Evolutionary conservation across 805 yeast genomes (phyloP).

Genomic region (Candida maesae): DNA sequence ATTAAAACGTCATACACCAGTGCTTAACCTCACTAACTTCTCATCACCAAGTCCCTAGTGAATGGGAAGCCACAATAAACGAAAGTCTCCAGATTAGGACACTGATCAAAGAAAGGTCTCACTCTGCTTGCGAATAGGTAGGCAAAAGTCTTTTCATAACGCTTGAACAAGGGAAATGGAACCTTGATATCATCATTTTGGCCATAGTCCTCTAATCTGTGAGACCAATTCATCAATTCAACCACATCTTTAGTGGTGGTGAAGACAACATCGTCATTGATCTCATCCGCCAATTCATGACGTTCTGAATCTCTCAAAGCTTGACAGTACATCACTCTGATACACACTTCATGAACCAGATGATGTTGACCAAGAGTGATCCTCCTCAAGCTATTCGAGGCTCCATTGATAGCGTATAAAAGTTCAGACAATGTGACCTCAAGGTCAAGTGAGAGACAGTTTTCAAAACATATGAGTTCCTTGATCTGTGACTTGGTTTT

Average conservation of each 20-base stretch:
- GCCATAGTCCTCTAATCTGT: conserved; percentile 22
- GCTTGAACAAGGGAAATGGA: not conserved
- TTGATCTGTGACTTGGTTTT: not conserved
- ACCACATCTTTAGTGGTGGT: conserved; percentile 13
- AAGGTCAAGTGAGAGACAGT: not conserved
- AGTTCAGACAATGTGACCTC: not conserved
- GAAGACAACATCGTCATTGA: conserved; percentile 21
- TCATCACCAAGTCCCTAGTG: not conserved
- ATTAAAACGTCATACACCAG: too few relatives aligned
- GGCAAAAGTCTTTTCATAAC: not conserved
- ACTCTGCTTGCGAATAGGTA: conserved; percentile 1
- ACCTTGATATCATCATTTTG: not conserved
- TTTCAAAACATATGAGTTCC: not conserved
- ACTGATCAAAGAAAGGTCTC: not conserved
- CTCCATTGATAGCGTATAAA: not conserved
- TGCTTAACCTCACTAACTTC: too few relatives aligned
- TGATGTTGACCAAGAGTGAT: not conserved
- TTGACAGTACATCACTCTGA: conserved; percentile 3
- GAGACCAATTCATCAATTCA: conserved; percentile 17
- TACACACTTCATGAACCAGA: not conserved
- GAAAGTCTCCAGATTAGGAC: conserved; percentile 1
- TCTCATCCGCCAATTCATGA: not conserved
- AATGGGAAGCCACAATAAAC: conserved; percentile 4
- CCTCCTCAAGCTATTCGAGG: not conserved
- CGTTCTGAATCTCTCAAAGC: conserved; percentile 4